Evolutionary conservation across 768 basidiomycete genomes (phyloP), one percentile per base, ranked within the genome.

Genomic region (Galerina marginata): DNA sequence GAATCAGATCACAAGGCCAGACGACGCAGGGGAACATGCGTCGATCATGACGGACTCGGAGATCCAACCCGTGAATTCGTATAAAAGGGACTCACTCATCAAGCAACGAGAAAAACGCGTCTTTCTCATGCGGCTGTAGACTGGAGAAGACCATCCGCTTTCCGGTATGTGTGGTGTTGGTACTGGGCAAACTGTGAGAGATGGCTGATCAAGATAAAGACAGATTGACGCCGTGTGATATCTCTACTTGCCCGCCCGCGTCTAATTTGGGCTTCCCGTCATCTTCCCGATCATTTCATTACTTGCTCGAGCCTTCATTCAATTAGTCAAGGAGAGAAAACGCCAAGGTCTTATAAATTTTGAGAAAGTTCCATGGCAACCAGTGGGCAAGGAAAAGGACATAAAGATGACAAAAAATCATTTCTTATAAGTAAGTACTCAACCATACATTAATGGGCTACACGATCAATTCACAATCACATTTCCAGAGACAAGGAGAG

Each of bases 101-200:
- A 38, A 93, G 77, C 25, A 93, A 82, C 33, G 83, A 80, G 69
- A 93, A 93, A 74, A 93, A 93, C 12, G 92, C 91, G 56, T 90
- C 84, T 72, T 93, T 93, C 72, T 93, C 92, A 63, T 86, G 75
- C 52, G 74, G 61, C 16, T 84, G 77, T 47, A 93, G 81, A 64
- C 83, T 88, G 56, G 90, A 71, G 68, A 93, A 93, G 43, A 88
- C 89, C 91, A 92, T 92, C 60, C 56, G 65, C 26, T 33, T 33
- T 33, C 29, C 29, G 29, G 64, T 67, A 56, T 57, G 65, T 62
- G 61, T 57, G 47, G 45, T 51, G 58, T 57, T 63, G 62, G 57
- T 63, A 40, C 44, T 54, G 48, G 29, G 29, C 29, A 7, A 33
- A 33, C 29, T 33, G 48, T 54, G 37, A 48, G 57, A 54, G 57